Evolutionary conservation across 768 basidiomycete genomes (phyloP), one percentile per base, ranked within the genome.

Genomic region (Ramaria rubella): DNA sequence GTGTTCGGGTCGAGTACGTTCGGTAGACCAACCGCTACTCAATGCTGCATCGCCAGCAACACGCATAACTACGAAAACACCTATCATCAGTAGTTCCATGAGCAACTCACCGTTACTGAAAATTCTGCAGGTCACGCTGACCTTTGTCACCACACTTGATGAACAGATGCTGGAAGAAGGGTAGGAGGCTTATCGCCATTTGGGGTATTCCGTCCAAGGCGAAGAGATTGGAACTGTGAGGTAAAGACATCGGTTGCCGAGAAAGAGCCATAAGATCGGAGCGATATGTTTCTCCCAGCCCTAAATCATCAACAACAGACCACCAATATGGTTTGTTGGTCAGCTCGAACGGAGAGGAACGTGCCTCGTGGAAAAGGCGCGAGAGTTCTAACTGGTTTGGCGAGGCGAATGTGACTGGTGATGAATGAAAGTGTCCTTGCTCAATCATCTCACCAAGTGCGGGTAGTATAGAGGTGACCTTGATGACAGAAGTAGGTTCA

Each of bases 401-500:
- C 0, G 94, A 87, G 45, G 83, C 78, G 62, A 83, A 90, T 2
- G 83, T 73, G 45, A 96, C 72, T 2, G 83, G 80, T 4, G 83
- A 65, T 44, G 61, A 63, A 43, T 65, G 65, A 45, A 74, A 60
- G 6, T 74, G 44, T 30, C 71, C 72, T 14, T 75, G 69, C 4
- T 71, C 66, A 49, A 88, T 69, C 36, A 24, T 23, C 5, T 48
- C 51, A 31, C 52, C 45, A 27, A 75, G 55, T 0, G 89, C 83
- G 0, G 83, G 78, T 5, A 96, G 65, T 58, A 98, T 82, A 2
- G 76, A 72, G 1, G 75, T 73, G 0, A 89, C 85, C 72, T 98
- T 98, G 44, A 78, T 71, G n/a, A 86, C 77, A 0, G 94, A 96
- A 1, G 96, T 98, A 1, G 96, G 95, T 69, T 99, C 96, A 68